phyloP scores from a whole-genome alignment of 176 grass and related monocot species.

The Cenchrus americanus region DNA sequence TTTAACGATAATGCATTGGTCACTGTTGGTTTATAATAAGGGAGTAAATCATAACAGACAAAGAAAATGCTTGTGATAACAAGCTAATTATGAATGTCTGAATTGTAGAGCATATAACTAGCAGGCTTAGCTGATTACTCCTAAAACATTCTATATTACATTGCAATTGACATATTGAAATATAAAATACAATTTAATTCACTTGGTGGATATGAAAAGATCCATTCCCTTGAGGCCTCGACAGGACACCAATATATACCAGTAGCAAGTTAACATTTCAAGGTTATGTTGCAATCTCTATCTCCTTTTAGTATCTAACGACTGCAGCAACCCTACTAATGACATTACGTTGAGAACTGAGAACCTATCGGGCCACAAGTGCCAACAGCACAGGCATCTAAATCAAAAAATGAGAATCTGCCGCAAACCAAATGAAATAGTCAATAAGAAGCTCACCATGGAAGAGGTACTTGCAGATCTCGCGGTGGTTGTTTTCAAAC shows the following conservation, averaged over 20 bases:
- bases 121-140: not conserved
- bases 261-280: not conserved
- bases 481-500: slow-evolving; percentile 52
- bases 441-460: slow-evolving; percentile 41
- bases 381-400: not conserved
- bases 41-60: too few relatives aligned
- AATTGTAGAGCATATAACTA: not conserved
- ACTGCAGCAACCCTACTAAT: not conserved
- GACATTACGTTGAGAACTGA: not conserved
- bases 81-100: not conserved
- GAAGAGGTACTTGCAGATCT: slow-evolving; percentile 89
- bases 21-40: too few relatives aligned
- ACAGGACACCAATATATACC: not conserved
- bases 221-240: not conserved
- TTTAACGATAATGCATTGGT: too few relatives aligned
- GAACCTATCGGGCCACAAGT: not conserved
- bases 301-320: not conserved
- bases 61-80: too few relatives aligned
- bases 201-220: not conserved
- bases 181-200: not conserved
- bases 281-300: not conserved
- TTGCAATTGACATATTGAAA: not conserved
- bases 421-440: too few relatives aligned
- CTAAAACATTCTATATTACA: not conserved
- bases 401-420: too few relatives aligned